Percentiles rank a stretch among this genome's conserved stretches.
Evolutionary conservation across 192 early-diverging fungal species (phyloP).

Genomic region (Polychytrium aggregatum): DNA sequence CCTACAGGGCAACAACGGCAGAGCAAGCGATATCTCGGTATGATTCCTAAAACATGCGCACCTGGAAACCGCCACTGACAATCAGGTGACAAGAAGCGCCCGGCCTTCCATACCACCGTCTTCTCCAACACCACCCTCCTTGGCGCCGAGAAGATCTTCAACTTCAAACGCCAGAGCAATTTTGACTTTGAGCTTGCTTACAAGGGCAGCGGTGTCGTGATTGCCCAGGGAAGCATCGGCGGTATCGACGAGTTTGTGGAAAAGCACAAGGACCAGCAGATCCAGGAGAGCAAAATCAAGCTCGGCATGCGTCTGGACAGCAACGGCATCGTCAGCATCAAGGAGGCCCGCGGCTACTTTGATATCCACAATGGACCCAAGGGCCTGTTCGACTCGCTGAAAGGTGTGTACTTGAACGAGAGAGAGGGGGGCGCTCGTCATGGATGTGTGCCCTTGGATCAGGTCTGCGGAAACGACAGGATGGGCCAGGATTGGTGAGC

Average conservation of each 20-base stretch:
- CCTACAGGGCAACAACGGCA: neutral
- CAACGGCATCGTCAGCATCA: slow-evolving; percentile 58
- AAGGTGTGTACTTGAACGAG: no score
- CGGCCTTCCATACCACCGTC: slow-evolving; percentile 36
- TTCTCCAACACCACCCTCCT: slow-evolving; percentile 58
- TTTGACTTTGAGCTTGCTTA: slow-evolving; percentile 71
- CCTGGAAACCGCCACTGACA: slow-evolving; percentile 13
- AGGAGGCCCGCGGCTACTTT: slow-evolving; percentile 40
- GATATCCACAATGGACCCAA: slow-evolving; percentile 40
- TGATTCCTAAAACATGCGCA: slow-evolving; percentile 6
- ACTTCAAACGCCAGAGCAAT: slow-evolving; percentile 63
- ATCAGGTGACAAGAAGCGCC: slow-evolving; percentile 10
- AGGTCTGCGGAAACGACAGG: no score
- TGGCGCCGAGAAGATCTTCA: slow-evolving; percentile 76
- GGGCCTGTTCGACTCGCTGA: neutral
- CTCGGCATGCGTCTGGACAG: slow-evolving; percentile 71
- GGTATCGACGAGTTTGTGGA: slow-evolving; percentile 61
- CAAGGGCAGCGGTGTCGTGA: slow-evolving; percentile 22
- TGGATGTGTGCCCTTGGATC: no score
- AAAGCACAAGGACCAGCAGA: slow-evolving; percentile 38
- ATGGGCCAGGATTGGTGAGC: no score
- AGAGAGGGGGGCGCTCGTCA: no score
- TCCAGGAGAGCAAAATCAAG: slow-evolving; percentile 67
- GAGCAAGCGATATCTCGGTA: neutral
- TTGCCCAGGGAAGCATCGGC: slow-evolving; percentile 49